These are phyloP conservation scores for Moniliophthora roreri DNA, from an alignment of 1,284 basidiomycete genomes.

Conservation along the genomic window DNA sequence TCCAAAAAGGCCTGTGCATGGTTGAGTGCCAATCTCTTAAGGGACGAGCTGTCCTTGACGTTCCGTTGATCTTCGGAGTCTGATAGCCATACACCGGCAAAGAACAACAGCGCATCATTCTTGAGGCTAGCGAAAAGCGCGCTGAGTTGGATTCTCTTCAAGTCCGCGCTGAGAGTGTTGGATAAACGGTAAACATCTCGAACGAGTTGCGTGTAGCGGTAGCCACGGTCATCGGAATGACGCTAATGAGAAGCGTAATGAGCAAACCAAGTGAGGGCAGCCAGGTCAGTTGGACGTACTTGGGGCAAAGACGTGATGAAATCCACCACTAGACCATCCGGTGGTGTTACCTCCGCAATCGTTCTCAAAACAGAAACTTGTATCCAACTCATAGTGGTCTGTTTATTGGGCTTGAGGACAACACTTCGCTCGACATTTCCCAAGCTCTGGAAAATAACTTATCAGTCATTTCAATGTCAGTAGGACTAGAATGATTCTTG, in stretches of 20 bases:
- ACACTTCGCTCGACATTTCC: conserved; percentile 49
- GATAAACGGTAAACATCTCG: conserved; percentile 64
- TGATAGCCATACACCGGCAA: conserved; percentile 67
- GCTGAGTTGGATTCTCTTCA: conserved; percentile 61
- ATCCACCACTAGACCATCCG: conserved; percentile 40
- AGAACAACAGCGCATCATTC: conserved; percentile 78
- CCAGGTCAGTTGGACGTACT: no score
- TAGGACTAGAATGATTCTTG: conserved; percentile 34
- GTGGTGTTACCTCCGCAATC: conserved; percentile 47
- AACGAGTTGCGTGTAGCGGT: conserved; percentile 54
- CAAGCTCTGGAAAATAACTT: conserved; percentile 32
- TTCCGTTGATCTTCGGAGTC: conserved; percentile 19
- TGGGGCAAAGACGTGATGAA: conserved; percentile 41
- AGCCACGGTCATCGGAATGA: conserved; percentile 28
- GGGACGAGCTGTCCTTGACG: conserved; percentile 21
- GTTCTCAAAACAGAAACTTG: conserved; percentile 55
- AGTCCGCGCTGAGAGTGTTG: conserved; percentile 46
- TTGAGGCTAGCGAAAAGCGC: conserved; percentile 69
- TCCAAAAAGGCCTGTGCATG: conserved; percentile 80
- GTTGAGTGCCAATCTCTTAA: conserved; percentile 47
- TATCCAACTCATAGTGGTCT: conserved; percentile 50
- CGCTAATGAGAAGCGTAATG: neutral
- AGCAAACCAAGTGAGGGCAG: no score
- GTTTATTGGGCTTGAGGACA: conserved; percentile 59
- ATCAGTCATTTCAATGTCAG: neutral